Evolutionary conservation across 2,329 filamentous ascomycete species (phyloP), one percentile per base, ranked within the genome.

Genomic region (Sporothrix brunneoviolacea): DNA sequence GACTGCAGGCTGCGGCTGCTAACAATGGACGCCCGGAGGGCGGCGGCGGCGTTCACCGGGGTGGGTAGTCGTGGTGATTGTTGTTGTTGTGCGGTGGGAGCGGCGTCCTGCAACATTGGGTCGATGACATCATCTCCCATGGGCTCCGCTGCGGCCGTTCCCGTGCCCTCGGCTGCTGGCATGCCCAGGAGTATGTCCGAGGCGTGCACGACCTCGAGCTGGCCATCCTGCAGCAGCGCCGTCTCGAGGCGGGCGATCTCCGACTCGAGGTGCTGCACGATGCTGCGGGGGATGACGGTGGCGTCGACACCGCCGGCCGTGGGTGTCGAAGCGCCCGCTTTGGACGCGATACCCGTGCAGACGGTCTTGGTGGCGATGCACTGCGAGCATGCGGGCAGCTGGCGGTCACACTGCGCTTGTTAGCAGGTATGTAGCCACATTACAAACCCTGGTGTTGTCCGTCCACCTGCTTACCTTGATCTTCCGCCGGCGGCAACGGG

Each of bases 191-290:
- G 30, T 12, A 55, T 55, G 30, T 55, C 51, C 10, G 54, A 53
- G 10, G 54, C 51, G 9, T 53, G 51, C 4, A 55, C 51, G 1
- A 55, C 51, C 33, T 55, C 54, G 13, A 55, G 54, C 54, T 55
- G 48, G n/a, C 48, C 62, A 53, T 61, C 60, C 24, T 60, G 48
- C 4, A 60, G 54, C 39, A 64, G 57, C 37, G 62, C 61, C 15
- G 57, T 59, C 53, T 65, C 63, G 15, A 65, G 55, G 12, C 60
- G 60, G 16, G 63, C 63, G 52, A 65, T 64, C 55, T 65, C 63
- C 13, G 61, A 55, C 50, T 65, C 63, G 3, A 65, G 57, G 55
- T 62, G 59, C 52, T 64, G 62, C 18, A 65, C 62, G 12, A 65
- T 63, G 52, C 62, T 65, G 41, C 63, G 59, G 4, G 63, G 63